Conservation (phyloP, 1,284 basidiomycete species). For the Sporisorium scitamineum region DNA sequence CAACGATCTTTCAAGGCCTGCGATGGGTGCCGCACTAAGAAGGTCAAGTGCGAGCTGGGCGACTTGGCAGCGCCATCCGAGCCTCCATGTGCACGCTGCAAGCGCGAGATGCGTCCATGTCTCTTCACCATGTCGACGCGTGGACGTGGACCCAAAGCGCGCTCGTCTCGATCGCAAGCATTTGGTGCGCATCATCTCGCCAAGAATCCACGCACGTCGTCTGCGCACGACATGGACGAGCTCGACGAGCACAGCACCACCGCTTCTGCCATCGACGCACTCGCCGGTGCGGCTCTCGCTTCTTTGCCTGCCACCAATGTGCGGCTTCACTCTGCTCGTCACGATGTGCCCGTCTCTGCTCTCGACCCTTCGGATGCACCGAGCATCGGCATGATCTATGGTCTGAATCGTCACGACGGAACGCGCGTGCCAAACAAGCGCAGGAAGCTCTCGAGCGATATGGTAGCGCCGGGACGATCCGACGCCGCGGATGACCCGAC, state of each 20-base stretch:
- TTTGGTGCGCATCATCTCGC: conserved; percentile 48
- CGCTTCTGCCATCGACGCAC: conserved; percentile 39
- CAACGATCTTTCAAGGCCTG: conserved; percentile 55
- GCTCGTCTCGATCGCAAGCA: conserved; percentile 44
- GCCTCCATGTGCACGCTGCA: conserved; percentile 52
- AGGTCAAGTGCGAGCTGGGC: conserved; percentile 54
- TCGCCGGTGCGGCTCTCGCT: conserved; percentile 47
- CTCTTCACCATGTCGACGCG: conserved; percentile 55
- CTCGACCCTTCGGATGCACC: conserved; percentile 45
- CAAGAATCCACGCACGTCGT: conserved; percentile 40
- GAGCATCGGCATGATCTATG: conserved; percentile 54
- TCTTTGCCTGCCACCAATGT: conserved; percentile 35
- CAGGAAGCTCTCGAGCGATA: conserved; percentile 21
- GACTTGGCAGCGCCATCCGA: conserved; percentile 51
- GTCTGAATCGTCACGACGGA: conserved; percentile 38
- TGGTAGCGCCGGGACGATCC: background rate
- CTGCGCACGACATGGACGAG: conserved; percentile 25
- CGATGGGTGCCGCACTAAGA: conserved; percentile 49
- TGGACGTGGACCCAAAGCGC: conserved; percentile 43
- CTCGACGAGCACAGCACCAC: conserved; percentile 34
- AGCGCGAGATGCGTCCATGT: conserved; percentile 47
- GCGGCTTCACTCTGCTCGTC: conserved; percentile 39
- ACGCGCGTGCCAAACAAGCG: conserved; percentile 19
- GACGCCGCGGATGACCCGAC: background rate
- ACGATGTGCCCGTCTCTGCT: conserved; percentile 49